Evolutionary conservation across 2,329 filamentous ascomycete species (phyloP).

Genomic region (Sclerotinia sclerotiorum): DNA sequence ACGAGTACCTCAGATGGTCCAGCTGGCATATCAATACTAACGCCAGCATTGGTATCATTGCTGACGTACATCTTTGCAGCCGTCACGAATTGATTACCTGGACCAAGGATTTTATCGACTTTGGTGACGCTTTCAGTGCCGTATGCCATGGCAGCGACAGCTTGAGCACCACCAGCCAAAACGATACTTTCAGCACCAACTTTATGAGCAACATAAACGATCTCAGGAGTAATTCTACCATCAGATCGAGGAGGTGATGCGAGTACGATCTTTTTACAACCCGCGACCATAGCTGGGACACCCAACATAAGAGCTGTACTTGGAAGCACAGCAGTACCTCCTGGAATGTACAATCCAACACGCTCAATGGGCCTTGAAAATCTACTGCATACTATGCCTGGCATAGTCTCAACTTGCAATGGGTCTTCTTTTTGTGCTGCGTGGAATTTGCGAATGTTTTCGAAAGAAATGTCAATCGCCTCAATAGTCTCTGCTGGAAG

Average conservation of each 20-base stretch:
- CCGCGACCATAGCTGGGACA: conserved; percentile 95
- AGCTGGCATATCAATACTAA: conserved; percentile 97
- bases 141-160: conserved; percentile 94
- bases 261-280: conserved; percentile 91
- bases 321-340: conserved; percentile 93
- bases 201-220: conserved; percentile 96
- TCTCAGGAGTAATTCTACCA: conserved; percentile 90
- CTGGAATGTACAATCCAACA: conserved; percentile 94
- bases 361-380: conserved; percentile 91
- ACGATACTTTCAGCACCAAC: conserved; percentile 95
- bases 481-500: conserved; percentile 78
- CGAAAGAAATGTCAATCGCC: conserved; percentile 91
- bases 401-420: conserved; percentile 93
- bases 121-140: conserved; percentile 92
- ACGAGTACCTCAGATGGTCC: conserved; percentile 97
- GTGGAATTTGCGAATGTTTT: conserved; percentile 95
- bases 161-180: conserved; percentile 91
- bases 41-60: conserved; percentile 93
- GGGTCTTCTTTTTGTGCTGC: conserved; percentile 83
- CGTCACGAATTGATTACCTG: conserved; percentile 97
- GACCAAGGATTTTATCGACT: conserved; percentile 97
- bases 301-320: conserved; percentile 97
- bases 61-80: conserved; percentile 98
- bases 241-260: conserved; percentile 88
- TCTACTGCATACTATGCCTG: conserved; percentile 89